phyloP scores from a whole-genome alignment of 1,284 basidiomycete genomes.

The Bondarzewia mesenterica region DNA sequence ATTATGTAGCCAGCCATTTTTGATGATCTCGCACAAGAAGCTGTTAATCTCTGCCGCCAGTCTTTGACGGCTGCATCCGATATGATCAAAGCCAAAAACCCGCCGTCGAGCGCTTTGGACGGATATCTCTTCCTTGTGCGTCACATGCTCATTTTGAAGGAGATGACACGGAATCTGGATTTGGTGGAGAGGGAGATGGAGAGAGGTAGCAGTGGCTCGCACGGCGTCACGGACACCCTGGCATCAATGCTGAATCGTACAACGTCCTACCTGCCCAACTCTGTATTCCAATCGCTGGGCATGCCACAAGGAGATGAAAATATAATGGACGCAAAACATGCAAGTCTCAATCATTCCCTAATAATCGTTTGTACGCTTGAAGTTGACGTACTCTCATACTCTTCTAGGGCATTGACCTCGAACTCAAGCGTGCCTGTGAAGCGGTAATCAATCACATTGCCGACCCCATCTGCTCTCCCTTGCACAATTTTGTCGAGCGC shows the following conservation, averaged over 20 bases:
- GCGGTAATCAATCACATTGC: constrained; percentile 69
- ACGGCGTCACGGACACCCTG: constrained; percentile 49
- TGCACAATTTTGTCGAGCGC: constrained; percentile 54
- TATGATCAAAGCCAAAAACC: constrained; percentile 44
- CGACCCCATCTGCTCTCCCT: constrained; percentile 38
- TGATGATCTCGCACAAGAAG: constrained; percentile 89
- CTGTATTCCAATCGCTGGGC: constrained; percentile 58
- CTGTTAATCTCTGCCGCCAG: constrained; percentile 71
- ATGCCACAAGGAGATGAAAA: constrained; percentile 48
- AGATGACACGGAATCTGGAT: constrained; percentile 75
- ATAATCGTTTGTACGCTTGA: background rate
- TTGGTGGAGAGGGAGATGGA: constrained; percentile 38
- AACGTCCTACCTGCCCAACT: constrained; percentile 61
- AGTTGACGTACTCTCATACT: background rate
- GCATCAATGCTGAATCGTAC: constrained; percentile 68
- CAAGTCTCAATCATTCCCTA: constrained; percentile 24
- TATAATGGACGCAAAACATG: constrained; percentile 58
- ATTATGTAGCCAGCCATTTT: constrained; percentile 89
- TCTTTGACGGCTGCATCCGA: constrained; percentile 70
- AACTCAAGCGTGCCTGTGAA: constrained; percentile 78
- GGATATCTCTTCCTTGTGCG: constrained; percentile 80
- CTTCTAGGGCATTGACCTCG: constrained; percentile 71
- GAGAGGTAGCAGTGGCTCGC: constrained; percentile 8
- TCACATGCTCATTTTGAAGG: constrained; percentile 87
- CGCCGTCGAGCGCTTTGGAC: constrained; percentile 46